These are phyloP conservation scores for Chytriomyces sp. DNA, from an alignment of 192 early-diverging fungal species.

Conservation along the genomic window DNA sequence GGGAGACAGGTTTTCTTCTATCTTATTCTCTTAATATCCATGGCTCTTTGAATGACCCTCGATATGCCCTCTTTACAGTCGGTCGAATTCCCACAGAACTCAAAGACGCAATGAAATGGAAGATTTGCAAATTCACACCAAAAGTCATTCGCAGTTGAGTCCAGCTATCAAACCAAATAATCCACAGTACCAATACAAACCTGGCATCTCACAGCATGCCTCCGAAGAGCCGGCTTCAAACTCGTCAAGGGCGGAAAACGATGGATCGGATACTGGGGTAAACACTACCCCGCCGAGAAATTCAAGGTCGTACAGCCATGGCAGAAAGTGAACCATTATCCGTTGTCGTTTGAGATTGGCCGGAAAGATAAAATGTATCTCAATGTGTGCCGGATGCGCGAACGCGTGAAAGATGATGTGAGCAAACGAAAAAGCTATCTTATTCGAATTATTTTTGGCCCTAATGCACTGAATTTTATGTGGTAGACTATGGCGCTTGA, in stretches of 20 bases:
- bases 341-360: constrained; percentile 56
- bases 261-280: constrained; percentile 58
- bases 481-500: constrained; percentile 19
- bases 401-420: constrained; percentile 32
- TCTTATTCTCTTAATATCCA: neutral
- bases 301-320: constrained; percentile 50
- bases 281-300: constrained; percentile 45
- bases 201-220: constrained; percentile 30
- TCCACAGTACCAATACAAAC: neutral
- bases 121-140: constrained; percentile 50
- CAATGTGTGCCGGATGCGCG: constrained; percentile 29
- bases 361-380: constrained; percentile 54
- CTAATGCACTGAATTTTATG: neutral
- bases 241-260: constrained; percentile 42
- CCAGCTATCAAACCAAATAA: neutral
- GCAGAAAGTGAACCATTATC: constrained; percentile 63
- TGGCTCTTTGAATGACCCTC: neutral
- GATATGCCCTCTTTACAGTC: constrained; percentile 17
- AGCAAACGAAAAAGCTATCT: neutral
- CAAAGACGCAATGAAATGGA: constrained; percentile 45
- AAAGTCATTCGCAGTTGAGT: constrained; percentile 51
- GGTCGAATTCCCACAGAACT: constrained; percentile 29
- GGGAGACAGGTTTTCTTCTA: constrained; percentile 30
- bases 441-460: neutral
- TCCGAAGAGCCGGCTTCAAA: constrained; percentile 46